phyloP scores from a whole-genome alignment of 2,329 filamentous ascomycete species.

The Scytalidium lignicola region DNA sequence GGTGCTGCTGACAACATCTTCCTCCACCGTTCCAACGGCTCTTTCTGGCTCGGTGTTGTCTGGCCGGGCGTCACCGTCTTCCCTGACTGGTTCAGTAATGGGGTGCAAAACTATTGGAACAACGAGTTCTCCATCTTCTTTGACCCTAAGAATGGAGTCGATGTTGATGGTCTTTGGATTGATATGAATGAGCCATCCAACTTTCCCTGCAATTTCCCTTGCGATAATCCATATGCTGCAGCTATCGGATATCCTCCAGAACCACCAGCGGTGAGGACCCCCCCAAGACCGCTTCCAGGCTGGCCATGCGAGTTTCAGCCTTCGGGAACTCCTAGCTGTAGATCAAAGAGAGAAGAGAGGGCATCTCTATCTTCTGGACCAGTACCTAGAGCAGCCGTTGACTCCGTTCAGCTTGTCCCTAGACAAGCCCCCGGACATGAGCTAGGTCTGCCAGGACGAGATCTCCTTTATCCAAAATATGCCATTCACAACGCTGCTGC shows the following conservation, averaged over 20 bases:
- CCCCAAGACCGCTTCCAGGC: conserved; percentile 61
- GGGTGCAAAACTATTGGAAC: conserved; percentile 64
- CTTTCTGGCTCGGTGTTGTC: conserved; percentile 58
- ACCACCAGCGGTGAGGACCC: conserved; percentile 56
- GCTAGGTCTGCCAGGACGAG: conserved; percentile 55
- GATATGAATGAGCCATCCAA: conserved; percentile 59
- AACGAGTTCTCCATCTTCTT: conserved; percentile 64
- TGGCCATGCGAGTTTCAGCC: conserved; percentile 67
- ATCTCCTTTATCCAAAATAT: conserved; percentile 62
- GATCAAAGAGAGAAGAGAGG: conserved; percentile 17
- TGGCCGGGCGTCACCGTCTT: conserved; percentile 72
- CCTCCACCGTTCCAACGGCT: conserved; percentile 48
- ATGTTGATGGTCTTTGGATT: conserved; percentile 76
- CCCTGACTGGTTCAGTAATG: conserved; percentile 71
- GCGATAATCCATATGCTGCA: conserved; percentile 33
- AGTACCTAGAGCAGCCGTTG: not conserved
- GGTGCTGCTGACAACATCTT: conserved; percentile 45
- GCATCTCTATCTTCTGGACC: conserved; percentile 1
- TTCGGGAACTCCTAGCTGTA: conserved; percentile 32
- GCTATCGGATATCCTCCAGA: conserved; percentile 50
- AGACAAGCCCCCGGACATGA: conserved; percentile 32
- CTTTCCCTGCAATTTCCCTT: conserved; percentile 50
- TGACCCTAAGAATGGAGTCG: conserved; percentile 54
- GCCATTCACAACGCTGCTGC: conserved; percentile 58
- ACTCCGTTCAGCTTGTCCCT: not conserved